Evolutionary conservation across 805 yeast genomes (phyloP), one percentile per base, ranked within the genome.

Genomic region (Lachancea mirantina): DNA sequence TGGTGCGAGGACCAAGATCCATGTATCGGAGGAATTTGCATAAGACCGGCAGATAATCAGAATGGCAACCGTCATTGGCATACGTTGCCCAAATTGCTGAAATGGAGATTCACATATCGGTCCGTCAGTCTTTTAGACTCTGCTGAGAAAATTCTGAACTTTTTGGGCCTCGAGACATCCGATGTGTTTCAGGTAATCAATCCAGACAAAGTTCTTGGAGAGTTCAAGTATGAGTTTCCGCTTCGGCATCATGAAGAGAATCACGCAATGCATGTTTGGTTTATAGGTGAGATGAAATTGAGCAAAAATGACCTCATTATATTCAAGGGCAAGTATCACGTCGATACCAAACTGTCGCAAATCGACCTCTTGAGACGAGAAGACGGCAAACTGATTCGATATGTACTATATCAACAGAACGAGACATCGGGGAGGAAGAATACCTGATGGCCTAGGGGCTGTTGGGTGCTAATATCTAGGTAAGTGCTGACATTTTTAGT

Each of bases 1-100:
- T 55, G 60, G 62, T 44, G 53, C 23, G 54, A 55, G 28, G 58
- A 56, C 24, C 49, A 46, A 27, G 50, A 49, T 19, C 53, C 55
- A 4, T 48, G 55, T 21, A 41, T 56, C 6, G 47, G 44, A 19
- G 59, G 59, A 10, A 18, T 53, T 7, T 34, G 41, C 6, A 28
- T 54, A 3, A 46, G 34, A 20, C 50, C 51, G 14, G 31, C 42
- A 14, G 37, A 39, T n/a, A 27, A 26, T 10, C 37, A 39, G 15
- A 27, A 38, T 6, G 32, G 38, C 9, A 20, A 19, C n/a, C 42
- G 42, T 28, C 30, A 33, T 7, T 55, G 59, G 59, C 42, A 52
- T 32, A 34, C 37, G 13, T 26, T 54, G 2, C 55, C 54, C 1
- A 40, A 34, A 19, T 24, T 50, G n/a, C 38, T 47, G 23, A 37